phyloP scores from a whole-genome alignment of 116 monocot species.

The Trichopus zeylanicus region DNA sequence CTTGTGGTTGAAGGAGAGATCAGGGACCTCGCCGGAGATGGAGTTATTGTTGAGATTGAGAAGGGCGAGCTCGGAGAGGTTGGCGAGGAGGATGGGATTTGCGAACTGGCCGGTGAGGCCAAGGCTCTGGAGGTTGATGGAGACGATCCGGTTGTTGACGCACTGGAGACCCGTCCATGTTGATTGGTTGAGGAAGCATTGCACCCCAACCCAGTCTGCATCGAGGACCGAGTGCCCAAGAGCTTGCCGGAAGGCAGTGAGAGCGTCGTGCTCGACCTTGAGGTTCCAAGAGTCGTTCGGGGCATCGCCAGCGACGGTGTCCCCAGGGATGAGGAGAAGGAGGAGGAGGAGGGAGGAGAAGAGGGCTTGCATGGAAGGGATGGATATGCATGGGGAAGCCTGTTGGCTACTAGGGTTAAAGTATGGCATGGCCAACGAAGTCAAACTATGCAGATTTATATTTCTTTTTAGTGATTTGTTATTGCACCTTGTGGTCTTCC shows the following conservation, averaged over 20 bases:
- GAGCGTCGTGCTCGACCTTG: background rate
- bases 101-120: conserved; percentile 7
- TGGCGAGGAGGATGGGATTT: background rate
- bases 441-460: no score
- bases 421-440: background rate
- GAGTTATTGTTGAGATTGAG: conserved; percentile 7
- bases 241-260: background rate
- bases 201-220: background rate
- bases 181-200: background rate
- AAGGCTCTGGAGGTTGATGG: background rate
- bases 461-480: no score
- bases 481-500: no score
- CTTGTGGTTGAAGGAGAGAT: conserved; percentile 1
- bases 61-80: conserved; percentile 5
- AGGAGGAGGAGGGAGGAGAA: background rate
- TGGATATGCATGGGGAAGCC: background rate
- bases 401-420: background rate
- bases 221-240: background rate
- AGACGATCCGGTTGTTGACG: background rate
- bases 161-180: conserved; percentile 5
- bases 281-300: background rate
- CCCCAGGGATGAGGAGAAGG: background rate
- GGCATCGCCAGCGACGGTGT: background rate
- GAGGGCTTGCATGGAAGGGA: background rate
- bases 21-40: conserved; percentile 5